Conservation (phyloP, 2,329 filamentous ascomycete genomes). For the Arthrinium phaeospermum region DNA sequence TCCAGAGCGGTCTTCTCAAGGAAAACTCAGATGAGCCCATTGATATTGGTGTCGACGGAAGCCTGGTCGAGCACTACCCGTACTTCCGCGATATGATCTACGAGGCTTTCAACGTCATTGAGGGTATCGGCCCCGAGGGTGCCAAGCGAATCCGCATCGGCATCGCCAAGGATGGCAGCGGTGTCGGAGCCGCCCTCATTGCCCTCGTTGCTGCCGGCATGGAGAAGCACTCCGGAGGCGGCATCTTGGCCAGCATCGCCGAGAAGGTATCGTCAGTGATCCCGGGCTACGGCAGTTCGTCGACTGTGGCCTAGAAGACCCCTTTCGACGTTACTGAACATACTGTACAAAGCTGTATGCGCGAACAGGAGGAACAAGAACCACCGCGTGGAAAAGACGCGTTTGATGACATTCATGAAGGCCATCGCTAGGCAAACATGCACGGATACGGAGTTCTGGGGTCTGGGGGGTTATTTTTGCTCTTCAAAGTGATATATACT, state of each 20-base stretch:
- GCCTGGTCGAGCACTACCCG: constrained; percentile 94
- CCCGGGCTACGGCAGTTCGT: constrained; percentile 32
- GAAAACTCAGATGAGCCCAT: constrained; percentile 70
- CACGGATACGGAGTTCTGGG: constrained; percentile 14
- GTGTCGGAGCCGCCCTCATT: constrained; percentile 93
- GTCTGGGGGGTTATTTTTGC: background rate
- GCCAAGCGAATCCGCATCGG: constrained; percentile 91
- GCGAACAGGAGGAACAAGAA: background rate
- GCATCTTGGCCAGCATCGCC: constrained; percentile 46
- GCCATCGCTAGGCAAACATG: background rate
- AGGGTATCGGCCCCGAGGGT: constrained; percentile 77
- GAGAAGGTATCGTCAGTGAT: constrained; percentile 35
- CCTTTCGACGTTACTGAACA: background rate
- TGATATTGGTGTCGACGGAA: constrained; percentile 94
- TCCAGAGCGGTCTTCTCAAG: constrained; percentile 77
- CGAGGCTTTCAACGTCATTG: constrained; percentile 77
- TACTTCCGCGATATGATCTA: constrained; percentile 88
- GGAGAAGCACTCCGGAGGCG: constrained; percentile 50
- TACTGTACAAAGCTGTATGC: constrained; percentile 21
- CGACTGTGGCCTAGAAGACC: constrained; percentile 31
- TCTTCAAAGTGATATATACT: constrained; percentile 11
- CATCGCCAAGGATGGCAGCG: constrained; percentile 95
- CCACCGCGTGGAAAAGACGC: background rate
- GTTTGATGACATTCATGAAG: background rate
- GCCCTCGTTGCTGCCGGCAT: constrained; percentile 82